These are phyloP conservation scores for Karstenula rhodostoma DNA, from an alignment of 2,329 filamentous ascomycete genomes.

Conservation along the genomic window DNA sequence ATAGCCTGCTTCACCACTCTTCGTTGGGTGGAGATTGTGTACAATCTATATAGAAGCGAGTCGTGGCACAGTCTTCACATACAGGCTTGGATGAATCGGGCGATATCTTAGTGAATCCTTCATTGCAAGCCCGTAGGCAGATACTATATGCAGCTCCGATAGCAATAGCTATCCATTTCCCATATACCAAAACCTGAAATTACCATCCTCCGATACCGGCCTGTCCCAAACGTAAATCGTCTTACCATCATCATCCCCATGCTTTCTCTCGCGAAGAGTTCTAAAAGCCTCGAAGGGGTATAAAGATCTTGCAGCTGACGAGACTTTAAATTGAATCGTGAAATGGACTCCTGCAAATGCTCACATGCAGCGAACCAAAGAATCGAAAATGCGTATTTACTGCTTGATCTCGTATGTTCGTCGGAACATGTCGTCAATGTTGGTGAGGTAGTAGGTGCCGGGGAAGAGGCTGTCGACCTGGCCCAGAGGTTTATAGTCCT, in stretches of 20 bases:
- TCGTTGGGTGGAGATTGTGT: neutral
- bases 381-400: conserved; percentile 42
- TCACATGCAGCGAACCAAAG: conserved; percentile 39
- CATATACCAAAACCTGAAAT: conserved; percentile 4
- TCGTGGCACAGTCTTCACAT: neutral
- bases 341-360: conserved; percentile 48
- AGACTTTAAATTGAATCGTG: conserved; percentile 40
- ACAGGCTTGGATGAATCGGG: neutral
- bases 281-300: conserved; percentile 17
- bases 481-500: conserved; percentile 57
- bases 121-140: conserved; percentile 4
- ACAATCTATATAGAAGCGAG: neutral
- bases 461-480: conserved; percentile 54
- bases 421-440: conserved; percentile 61
- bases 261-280: conserved; percentile 5
- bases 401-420: conserved; percentile 60
- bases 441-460: conserved; percentile 61
- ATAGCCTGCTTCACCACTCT: neutral
- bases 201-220: conserved; percentile 3
- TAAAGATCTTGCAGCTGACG: conserved; percentile 24
- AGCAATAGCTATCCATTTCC: conserved; percentile 1
- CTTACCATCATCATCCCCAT: conserved; percentile 8
- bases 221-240: conserved; percentile 5
- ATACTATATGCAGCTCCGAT: conserved; percentile 13
- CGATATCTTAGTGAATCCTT: neutral